Evolutionary conservation across 2,329 filamentous ascomycete species (phyloP).

Genomic region (Grosmannia huntii): DNA sequence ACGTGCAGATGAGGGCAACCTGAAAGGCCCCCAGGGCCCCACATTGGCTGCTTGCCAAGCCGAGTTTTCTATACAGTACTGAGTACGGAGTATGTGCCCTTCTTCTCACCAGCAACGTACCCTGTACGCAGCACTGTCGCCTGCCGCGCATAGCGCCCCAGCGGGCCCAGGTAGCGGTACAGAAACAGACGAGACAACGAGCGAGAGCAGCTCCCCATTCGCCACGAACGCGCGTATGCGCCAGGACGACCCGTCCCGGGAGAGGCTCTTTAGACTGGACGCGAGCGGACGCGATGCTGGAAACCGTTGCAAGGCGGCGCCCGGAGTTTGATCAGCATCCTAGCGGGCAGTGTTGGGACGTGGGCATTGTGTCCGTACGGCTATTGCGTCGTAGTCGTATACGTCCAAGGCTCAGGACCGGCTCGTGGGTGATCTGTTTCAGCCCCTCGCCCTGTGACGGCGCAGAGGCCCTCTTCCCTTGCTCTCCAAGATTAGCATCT

Average conservation of each 20-base stretch:
- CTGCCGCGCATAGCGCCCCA: neutral
- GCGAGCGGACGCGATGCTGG: neutral
- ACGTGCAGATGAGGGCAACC: neutral
- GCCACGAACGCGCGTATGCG: neutral
- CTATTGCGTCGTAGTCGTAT: neutral
- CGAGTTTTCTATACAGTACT: neutral
- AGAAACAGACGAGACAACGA: neutral
- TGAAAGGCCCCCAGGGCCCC: neutral
- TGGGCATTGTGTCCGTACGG: neutral
- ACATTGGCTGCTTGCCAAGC: neutral
- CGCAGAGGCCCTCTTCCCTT: neutral
- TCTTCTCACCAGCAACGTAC: neutral
- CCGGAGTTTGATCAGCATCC: too few species aligned
- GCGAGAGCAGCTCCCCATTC: neutral
- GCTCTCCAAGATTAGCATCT: neutral
- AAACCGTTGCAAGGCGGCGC: neutral
- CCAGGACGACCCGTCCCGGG: constrained; percentile 1
- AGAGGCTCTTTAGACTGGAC: neutral
- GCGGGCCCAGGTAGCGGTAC: neutral
- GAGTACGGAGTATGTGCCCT: too few species aligned
- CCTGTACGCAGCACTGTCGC: neutral
- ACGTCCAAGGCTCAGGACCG: neutral
- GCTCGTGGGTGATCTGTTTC: neutral
- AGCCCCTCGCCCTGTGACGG: neutral
- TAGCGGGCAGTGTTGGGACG: neutral